These are phyloP conservation scores for Monosporascus sp. DNA, from an alignment of 2,329 filamentous ascomycete genomes.

Conservation along the genomic window DNA sequence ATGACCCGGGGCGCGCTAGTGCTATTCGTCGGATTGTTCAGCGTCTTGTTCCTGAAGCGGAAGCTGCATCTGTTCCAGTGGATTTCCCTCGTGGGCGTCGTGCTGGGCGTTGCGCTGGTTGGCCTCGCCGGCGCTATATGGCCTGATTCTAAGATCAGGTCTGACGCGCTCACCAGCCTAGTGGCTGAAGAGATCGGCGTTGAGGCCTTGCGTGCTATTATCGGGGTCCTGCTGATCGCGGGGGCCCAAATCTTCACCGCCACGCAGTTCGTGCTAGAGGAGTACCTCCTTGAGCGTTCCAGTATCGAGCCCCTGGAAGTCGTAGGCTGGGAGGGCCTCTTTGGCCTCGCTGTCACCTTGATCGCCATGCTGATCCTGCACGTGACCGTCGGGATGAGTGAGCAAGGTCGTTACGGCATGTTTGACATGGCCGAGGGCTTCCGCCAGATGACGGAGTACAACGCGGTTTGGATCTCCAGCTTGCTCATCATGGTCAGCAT, in stretches of 20 bases:
- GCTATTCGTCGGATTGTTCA: constrained; percentile 92
- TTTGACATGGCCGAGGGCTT: constrained; percentile 89
- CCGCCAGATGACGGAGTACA: constrained; percentile 70
- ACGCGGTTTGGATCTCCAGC: constrained; percentile 68
- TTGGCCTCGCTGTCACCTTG: constrained; percentile 78
- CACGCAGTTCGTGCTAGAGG: constrained; percentile 91
- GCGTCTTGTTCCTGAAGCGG: constrained; percentile 80
- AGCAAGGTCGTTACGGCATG: constrained; percentile 70
- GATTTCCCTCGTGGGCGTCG: constrained; percentile 80
- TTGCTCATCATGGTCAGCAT: constrained; percentile 96
- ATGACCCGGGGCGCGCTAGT: constrained; percentile 96
- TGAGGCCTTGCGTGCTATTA: constrained; percentile 59
- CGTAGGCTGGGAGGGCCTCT: constrained; percentile 93
- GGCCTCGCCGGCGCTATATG: constrained; percentile 83
- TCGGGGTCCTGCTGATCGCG: constrained; percentile 87
- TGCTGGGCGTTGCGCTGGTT: constrained; percentile 82
- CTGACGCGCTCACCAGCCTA: constrained; percentile 22
- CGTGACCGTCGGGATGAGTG: constrained; percentile 67
- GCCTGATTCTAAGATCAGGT: constrained; percentile 54
- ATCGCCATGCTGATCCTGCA: constrained; percentile 78
- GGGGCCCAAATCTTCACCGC: constrained; percentile 95
- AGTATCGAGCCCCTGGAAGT: constrained; percentile 75
- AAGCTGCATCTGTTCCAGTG: constrained; percentile 86
- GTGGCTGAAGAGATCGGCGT: constrained; percentile 33
- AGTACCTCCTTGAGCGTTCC: constrained; percentile 73